Base-by-base conservation (phyloP, 768 basidiomycete genomes). In the Austroboletus festivus region DNA sequence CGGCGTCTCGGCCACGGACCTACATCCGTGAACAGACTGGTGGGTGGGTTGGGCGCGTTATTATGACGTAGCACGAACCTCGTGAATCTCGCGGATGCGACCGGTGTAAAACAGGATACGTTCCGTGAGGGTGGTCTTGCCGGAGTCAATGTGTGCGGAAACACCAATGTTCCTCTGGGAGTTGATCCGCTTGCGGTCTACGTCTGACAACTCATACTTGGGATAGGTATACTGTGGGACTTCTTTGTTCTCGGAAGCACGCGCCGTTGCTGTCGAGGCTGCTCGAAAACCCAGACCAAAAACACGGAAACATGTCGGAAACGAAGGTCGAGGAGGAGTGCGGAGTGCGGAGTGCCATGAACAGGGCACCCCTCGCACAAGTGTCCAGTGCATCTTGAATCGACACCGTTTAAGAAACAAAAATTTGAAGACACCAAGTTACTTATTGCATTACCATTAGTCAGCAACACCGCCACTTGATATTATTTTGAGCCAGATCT, bases 41-140 rank as follows among this genome's bases (percentile, higher is more conserved):
- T n/a, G n/a, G n/a, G n/a, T n/a, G n/a, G n/a, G n/a, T n/a, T n/a
- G n/a, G n/a, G n/a, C n/a, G 11, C 22, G 11, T 16, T 38, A 13
- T 16, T 2, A 31, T 22, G 33, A 40, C 34, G 28, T 38, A 47
- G 51, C 38, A 69, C 84, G 55, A 59, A 92, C 93, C 79, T 99
- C 96, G 65, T 99, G 96, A 61, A 99, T 98, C 42, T 92, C 92
- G 38, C 85, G 75, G 67, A 98, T 94, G 22, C 93, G 83, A 20
- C 96, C 95, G 23, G 96, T 98, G 68, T 99, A 99, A 67, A 83
- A 99, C 42, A 99, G 71, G 47, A 98, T 82, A 12, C 96, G 89
- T 63, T 99, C 96, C 23, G 96, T 98, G 57, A 98, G 70, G 2
- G 96, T 99, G 0, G 96, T 99, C 76, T 99, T 99, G 22, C 96